Base-by-base conservation (phyloP, 1,139 yeast species). In the Yarrowia galli region DNA sequence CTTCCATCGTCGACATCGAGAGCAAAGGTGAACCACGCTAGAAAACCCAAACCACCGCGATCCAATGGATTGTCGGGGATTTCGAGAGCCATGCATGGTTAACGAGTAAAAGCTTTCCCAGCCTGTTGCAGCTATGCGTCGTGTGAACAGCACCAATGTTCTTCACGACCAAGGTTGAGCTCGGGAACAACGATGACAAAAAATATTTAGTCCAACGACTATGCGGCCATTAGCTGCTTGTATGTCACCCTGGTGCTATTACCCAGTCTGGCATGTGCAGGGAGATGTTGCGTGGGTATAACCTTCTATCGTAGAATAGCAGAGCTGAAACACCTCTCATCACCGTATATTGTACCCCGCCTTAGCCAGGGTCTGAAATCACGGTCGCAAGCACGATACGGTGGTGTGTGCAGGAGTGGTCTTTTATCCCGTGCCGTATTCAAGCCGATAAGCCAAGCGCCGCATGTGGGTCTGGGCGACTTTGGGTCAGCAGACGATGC, bases 391-490 rank as follows among this genome's bases (percentile, higher is more conserved):
- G 42, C 22, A 8, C 23, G 58, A 51, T 51, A 51, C 25, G 36
- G 48, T 54, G 46, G 20, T 16, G 23, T 25, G 46, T 40, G 46
- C 61, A 54, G 61, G 32, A 32, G 38, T 16, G 16, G 16, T 25
- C 48, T 38, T 23, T 25, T n/a, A 12, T 54, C 61, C 61, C 46
- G 61, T 40, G 61, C 61, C 46, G 61, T 25, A 54, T 38, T 54
- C 46, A 54, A 46, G 46, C 61, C 61, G 61, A 54, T 54, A 54
- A 54, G 61, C 61, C 46, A 23, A 22, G 36, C 45, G 46, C 48
- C 48, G 61, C 61, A 54, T 54, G 46, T 15, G 36, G 35, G 45
- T 36, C 15, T 48, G n/a, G 25, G 42, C 28, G 8, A 25, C 35
- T 9, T 20, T 5, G 20, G 1, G 35, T 36, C 60, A 53, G 46